Evolutionary conservation across 1,139 yeast species (phyloP).

Genomic region (Diutina ranongensis): DNA sequence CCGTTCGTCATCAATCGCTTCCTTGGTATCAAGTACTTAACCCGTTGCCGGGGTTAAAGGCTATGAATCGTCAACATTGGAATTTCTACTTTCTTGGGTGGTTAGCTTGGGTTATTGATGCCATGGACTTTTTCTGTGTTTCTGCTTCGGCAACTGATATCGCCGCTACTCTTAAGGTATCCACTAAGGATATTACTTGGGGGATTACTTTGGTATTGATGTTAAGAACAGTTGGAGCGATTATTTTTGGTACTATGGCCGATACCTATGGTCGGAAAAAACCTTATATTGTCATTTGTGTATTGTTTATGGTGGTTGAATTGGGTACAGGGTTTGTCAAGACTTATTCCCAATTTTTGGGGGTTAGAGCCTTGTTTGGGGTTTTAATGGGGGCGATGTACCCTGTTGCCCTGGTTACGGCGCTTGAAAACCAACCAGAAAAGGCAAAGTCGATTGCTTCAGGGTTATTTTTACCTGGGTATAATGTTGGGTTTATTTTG

Average conservation of each 20-base stretch:
- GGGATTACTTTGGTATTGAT: constrained; percentile 71
- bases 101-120: constrained; percentile 71
- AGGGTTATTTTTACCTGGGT: constrained; percentile 64
- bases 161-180: constrained; percentile 39
- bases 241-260: constrained; percentile 53
- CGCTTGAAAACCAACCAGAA: constrained; percentile 27
- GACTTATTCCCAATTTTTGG: constrained; percentile 54
- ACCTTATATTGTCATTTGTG: constrained; percentile 48
- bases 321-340: constrained; percentile 64
- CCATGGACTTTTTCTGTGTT: constrained; percentile 66
- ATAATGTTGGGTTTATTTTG: constrained; percentile 57
- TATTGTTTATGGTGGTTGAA: constrained; percentile 45
- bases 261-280: constrained; percentile 66
- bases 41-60: constrained; percentile 40
- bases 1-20: background rate
- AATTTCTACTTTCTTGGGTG: constrained; percentile 52
- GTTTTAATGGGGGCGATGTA: constrained; percentile 63
- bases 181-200: constrained; percentile 56
- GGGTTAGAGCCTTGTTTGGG: constrained; percentile 60
- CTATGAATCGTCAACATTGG: constrained; percentile 43
- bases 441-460: constrained; percentile 52
- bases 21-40: constrained; percentile 17
- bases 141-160: constrained; percentile 47
- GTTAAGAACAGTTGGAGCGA: constrained; percentile 73
- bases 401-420: constrained; percentile 56